phyloP scores from a whole-genome alignment of 768 basidiomycete genomes.

The Lentinula guzmanii region DNA sequence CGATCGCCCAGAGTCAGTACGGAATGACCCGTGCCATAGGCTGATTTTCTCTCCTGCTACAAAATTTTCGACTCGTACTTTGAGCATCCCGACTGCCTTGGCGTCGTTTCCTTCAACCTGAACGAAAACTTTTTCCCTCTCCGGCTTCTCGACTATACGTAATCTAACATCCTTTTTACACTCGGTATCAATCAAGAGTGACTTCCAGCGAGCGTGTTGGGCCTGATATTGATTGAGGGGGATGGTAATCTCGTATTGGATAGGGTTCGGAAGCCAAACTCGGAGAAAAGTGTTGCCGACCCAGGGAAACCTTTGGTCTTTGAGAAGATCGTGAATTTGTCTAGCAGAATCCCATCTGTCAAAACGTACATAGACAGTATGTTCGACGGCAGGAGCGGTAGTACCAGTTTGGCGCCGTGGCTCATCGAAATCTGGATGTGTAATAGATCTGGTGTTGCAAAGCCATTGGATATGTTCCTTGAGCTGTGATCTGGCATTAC shows the following conservation, averaged over 20 bases:
- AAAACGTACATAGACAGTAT: slow-evolving; percentile 35
- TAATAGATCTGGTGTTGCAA: slow-evolving; percentile 13
- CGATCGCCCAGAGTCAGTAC: slow-evolving; percentile 16
- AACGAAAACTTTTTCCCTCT: slow-evolving; percentile 14
- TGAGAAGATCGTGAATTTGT: slow-evolving; percentile 27
- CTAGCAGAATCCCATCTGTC: slow-evolving; percentile 43
- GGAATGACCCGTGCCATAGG: slow-evolving; percentile 43
- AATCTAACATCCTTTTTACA: slow-evolving; percentile 30
- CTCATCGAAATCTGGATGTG: slow-evolving; percentile 20
- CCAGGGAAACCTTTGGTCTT: slow-evolving; percentile 20
- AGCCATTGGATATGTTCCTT: slow-evolving; percentile 16
- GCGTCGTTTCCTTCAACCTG: slow-evolving; percentile 46
- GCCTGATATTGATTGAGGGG: slow-evolving; percentile 43
- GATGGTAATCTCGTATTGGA: slow-evolving; percentile 45
- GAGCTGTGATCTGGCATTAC: slow-evolving; percentile 13
- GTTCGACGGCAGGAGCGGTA: slow-evolving; percentile 8
- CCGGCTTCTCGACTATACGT: slow-evolving; percentile 17
- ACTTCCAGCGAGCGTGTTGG: slow-evolving; percentile 44
- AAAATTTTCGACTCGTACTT: slow-evolving; percentile 54
- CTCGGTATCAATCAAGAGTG: slow-evolving; percentile 28
- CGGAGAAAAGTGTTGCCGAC: slow-evolving; percentile 28
- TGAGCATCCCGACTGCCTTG: slow-evolving; percentile 48
- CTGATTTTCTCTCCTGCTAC: slow-evolving; percentile 41
- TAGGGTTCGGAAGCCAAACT: slow-evolving; percentile 39
- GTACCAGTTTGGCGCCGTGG: slow-evolving; percentile 6